A percentile compares a stretch with the other conserved stretches of the same genome.
These are phyloP conservation scores for Boletus bicolor DNA, from an alignment of 768 basidiomycete species.

Conservation along the genomic window DNA sequence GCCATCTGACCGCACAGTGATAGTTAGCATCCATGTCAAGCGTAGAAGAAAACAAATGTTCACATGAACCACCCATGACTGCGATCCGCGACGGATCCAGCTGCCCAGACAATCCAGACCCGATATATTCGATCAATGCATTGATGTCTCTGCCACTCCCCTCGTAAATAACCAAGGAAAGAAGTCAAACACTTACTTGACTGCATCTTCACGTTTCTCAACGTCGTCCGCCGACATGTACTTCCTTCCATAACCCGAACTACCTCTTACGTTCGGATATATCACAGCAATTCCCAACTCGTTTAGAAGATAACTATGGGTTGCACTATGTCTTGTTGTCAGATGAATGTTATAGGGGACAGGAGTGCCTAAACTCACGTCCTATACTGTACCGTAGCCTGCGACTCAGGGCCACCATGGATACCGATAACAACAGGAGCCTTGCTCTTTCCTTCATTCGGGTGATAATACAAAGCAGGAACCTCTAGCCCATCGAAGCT, in stretches of 20 bases:
- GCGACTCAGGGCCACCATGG: constrained; percentile 40
- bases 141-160: constrained; percentile 34
- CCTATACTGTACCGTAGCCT: constrained; percentile 34
- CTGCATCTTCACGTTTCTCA: constrained; percentile 41
- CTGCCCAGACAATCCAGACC: constrained; percentile 31
- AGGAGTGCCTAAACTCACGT: constrained; percentile 23
- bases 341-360: neutral
- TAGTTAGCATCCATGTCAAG: neutral
- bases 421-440: constrained; percentile 36
- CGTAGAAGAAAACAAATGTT: constrained; percentile 1
- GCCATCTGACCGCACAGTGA: constrained; percentile 26
- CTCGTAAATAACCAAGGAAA: neutral
- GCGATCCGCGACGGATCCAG: constrained; percentile 38
- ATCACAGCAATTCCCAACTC: constrained; percentile 40
- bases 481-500: constrained; percentile 42
- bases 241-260: constrained; percentile 39
- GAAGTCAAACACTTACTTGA: constrained; percentile 31
- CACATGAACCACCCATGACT: constrained; percentile 42
- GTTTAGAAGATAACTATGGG: constrained; percentile 41
- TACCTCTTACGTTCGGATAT: constrained; percentile 43
- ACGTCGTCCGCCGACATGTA: constrained; percentile 41
- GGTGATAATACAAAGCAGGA: constrained; percentile 43
- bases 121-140: constrained; percentile 36
- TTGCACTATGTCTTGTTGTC: constrained; percentile 21
- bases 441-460: constrained; percentile 24